Conservation (phyloP, 441 rosid species). For the Erodium moschatum region DNA sequence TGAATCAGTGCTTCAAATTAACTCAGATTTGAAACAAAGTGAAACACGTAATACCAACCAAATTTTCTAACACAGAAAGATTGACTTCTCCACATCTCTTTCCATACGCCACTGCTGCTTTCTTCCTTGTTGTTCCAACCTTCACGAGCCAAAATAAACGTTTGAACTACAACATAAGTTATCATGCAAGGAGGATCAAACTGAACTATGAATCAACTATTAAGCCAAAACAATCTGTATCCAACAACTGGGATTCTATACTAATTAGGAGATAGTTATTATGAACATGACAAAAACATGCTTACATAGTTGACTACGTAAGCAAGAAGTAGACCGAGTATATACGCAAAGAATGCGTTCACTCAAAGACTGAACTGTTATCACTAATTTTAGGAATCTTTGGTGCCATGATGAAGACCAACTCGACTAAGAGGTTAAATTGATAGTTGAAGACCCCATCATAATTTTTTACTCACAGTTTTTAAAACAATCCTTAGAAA, state of each 20-base stretch:
- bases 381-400: background rate
- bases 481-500: background rate
- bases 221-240: slow-evolving; percentile 8
- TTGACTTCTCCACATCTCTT: slow-evolving; percentile 74
- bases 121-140: slow-evolving; percentile 85
- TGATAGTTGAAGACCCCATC: background rate
- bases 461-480: background rate
- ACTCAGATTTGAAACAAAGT: background rate
- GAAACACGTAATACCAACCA: slow-evolving; percentile 41
- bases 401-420: background rate
- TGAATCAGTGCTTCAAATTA: background rate
- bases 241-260: background rate
- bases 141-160: slow-evolving; percentile 34
- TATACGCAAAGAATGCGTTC: background rate
- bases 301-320: background rate
- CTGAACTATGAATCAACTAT: slow-evolving; percentile 6
- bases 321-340: background rate
- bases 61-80: slow-evolving; percentile 57
- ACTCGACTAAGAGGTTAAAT: background rate
- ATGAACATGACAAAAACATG: background rate
- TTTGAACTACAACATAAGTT: slow-evolving; percentile 15
- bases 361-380: background rate
- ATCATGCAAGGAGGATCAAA: slow-evolving; percentile 14
- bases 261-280: background rate
- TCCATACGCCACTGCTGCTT: slow-evolving; percentile 63